These are phyloP conservation scores for Malassezia globosa DNA, from an alignment of 1,284 basidiomycete genomes.

Conservation along the genomic window DNA sequence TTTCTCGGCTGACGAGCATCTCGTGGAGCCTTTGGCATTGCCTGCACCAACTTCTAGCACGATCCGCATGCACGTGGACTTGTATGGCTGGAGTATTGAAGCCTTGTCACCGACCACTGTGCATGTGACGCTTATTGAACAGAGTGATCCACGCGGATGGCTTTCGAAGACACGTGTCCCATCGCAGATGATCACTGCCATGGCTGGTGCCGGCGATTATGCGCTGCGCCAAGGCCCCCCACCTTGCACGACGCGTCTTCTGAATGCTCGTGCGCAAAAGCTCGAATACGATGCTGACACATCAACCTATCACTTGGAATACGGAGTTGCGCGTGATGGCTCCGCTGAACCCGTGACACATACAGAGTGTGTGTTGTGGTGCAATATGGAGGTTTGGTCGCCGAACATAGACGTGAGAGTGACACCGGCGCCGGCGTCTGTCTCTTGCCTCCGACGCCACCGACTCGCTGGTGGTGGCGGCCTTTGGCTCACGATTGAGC, in stretches of 20 bases:
- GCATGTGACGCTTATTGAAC: slow-evolving; percentile 83
- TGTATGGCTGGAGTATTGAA: slow-evolving; percentile 95
- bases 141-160: slow-evolving; percentile 95
- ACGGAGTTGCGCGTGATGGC: slow-evolving; percentile 53
- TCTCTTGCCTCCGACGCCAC: slow-evolving; percentile 75
- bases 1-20: slow-evolving; percentile 80
- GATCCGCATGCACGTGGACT: slow-evolving; percentile 85
- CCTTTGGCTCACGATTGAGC: slow-evolving; percentile 87
- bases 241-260: slow-evolving; percentile 70
- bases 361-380: slow-evolving; percentile 86
- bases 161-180: slow-evolving; percentile 87
- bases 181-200: slow-evolving; percentile 60
- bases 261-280: slow-evolving; percentile 63
- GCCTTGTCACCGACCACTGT: slow-evolving; percentile 89
- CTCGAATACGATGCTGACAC: slow-evolving; percentile 79
- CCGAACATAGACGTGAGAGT: slow-evolving; percentile 75
- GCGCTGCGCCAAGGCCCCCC: slow-evolving; percentile 86
- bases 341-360: slow-evolving; percentile 47
- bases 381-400: slow-evolving; percentile 86
- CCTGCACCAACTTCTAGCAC: slow-evolving; percentile 55
- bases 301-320: slow-evolving; percentile 69
- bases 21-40: slow-evolving; percentile 67
- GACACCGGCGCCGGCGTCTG: slow-evolving; percentile 78
- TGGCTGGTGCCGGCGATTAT: slow-evolving; percentile 83
- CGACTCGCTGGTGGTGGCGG: slow-evolving; percentile 75